A percentile compares a stretch with the other conserved stretches of the same genome.
phyloP scores from a whole-genome alignment of 2,329 filamentous ascomycete genomes.

The Ploettnerulaceae sp. region DNA sequence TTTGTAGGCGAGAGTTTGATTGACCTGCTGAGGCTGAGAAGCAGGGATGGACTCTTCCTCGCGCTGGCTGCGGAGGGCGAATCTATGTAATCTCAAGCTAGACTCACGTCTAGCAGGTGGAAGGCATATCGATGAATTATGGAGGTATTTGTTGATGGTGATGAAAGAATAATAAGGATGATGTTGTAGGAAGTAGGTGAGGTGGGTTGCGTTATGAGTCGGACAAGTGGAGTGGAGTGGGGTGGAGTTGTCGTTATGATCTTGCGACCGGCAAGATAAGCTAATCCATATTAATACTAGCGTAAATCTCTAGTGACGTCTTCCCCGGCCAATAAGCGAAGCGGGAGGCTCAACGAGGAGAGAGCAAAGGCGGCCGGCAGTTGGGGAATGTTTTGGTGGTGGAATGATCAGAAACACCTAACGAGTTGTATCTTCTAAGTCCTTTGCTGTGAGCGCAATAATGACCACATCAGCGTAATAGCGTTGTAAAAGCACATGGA shows the following conservation, averaged over 20 bases:
- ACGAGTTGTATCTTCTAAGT: no score
- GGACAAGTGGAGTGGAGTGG: neutral
- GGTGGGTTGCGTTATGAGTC: constrained; percentile 2
- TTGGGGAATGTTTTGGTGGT: no score
- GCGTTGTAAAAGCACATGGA: no score
- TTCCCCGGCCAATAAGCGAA: no score
- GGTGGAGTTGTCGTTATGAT: neutral
- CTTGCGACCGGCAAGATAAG: neutral
- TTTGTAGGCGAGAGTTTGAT: constrained; percentile 19
- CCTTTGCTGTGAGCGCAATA: no score
- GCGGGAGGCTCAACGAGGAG: no score
- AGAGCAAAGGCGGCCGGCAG: no score
- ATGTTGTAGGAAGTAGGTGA: neutral
- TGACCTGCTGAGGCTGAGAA: constrained; percentile 39
- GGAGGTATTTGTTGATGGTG: constrained; percentile 9
- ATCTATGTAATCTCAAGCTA: constrained; percentile 39
- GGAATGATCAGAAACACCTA: no score
- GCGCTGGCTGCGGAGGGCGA: constrained; percentile 42
- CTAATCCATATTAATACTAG: neutral
- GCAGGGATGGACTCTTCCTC: constrained; percentile 40
- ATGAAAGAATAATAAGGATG: constrained; percentile 2
- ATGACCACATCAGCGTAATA: no score
- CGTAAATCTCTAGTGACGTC: no score
- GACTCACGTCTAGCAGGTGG: constrained; percentile 43
- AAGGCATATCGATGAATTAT: constrained; percentile 26